Evolutionary conservation across 208 protist genomes (phyloP).

Genomic region (Crithidia acanthocephali): DNA sequence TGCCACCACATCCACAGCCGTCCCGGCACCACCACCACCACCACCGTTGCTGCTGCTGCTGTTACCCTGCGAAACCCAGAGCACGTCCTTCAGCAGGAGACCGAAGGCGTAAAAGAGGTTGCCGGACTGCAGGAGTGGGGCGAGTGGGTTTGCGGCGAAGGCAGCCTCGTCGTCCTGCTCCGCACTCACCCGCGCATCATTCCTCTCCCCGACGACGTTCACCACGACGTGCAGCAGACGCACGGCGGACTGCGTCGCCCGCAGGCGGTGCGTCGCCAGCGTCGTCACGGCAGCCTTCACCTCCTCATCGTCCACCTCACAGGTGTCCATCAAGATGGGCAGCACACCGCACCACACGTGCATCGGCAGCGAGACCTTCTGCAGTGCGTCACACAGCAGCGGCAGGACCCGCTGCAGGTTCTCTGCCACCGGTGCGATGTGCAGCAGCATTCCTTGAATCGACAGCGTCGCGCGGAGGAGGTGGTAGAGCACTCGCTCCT

Average conservation of each 20-base stretch:
- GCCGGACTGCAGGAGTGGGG: constrained; percentile 43
- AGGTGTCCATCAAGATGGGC: constrained; percentile 49
- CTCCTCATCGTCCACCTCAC: constrained; percentile 36
- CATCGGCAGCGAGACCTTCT: constrained; percentile 51
- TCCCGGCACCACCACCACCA: too few species aligned
- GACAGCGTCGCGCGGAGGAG: constrained; percentile 54
- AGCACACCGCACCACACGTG: constrained; percentile 57
- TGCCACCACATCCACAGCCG: constrained; percentile 29
- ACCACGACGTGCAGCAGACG: constrained; percentile 58
- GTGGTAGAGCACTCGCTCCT: constrained; percentile 46
- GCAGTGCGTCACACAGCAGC: constrained; percentile 46
- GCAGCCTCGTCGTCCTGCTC: constrained; percentile 67
- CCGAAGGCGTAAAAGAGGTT: constrained; percentile 64
- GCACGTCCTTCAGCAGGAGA: constrained; percentile 63
- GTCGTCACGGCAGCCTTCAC: constrained; percentile 32
- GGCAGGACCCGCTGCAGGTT: constrained; percentile 61
- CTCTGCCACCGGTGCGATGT: constrained; percentile 35
- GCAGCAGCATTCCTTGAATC: constrained; percentile 62
- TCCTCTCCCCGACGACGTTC: constrained; percentile 55
- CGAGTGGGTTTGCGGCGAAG: constrained; percentile 67
- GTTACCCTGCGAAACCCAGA: constrained; percentile 43
- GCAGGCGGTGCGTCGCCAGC: constrained; percentile 44
- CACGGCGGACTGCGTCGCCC: constrained; percentile 50
- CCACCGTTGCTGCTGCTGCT: background rate
- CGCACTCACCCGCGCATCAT: constrained; percentile 24